Evolutionary conservation across 306 rosid species (phyloP).

Genomic region (Medicago truncatula): MtrunA17r5.0-ANR NC_053044.1:552001-552500

Average conservation of each 20-base stretch:
- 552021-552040: no score
- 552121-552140: not conserved
- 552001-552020: no score
- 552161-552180: not conserved
- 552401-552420: not conserved
- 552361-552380: not conserved
- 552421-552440: not conserved
- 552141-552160: not conserved
- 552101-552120: no score
- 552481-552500: not conserved
- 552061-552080: no score
- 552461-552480: not conserved
- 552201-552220: not conserved
- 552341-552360: conserved; percentile 4
- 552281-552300: not conserved
- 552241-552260: not conserved
- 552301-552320: not conserved
- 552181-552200: not conserved
- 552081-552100: no score
- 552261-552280: not conserved
- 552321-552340: not conserved
- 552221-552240: not conserved
- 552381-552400: not conserved
- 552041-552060: no score
- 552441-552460: not conserved